Evolutionary conservation across 495 filamentous ascomycete genomes (phyloP).

Genomic region (Podospora bellae-mahoneyi): DNA sequence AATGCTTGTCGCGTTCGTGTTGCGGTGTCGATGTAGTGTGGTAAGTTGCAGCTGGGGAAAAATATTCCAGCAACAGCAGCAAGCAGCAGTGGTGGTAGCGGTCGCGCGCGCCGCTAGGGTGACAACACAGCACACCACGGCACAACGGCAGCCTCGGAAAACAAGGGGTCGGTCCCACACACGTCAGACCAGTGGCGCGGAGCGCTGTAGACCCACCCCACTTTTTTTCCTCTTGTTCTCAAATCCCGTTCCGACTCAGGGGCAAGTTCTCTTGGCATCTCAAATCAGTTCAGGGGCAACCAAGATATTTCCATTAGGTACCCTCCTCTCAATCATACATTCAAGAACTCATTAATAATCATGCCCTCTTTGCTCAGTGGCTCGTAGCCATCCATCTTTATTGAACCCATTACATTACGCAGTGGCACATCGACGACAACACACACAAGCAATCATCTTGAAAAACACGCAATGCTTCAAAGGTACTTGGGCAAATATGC

Average conservation of each 20-base stretch:
- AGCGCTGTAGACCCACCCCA: neutral
- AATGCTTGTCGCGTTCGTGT: no score
- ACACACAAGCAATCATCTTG: neutral
- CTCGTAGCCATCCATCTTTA: no score
- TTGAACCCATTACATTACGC: no score
- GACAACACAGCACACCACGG: neutral
- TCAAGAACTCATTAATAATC: no score
- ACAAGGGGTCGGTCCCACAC: neutral
- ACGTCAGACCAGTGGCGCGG: neutral
- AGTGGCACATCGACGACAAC: neutral
- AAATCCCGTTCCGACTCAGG: neutral
- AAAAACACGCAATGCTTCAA: constrained; percentile 2
- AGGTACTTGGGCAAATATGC: neutral
- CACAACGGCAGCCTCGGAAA: neutral
- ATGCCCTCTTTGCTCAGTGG: no score
- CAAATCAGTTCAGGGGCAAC: neutral
- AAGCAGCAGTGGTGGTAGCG: neutral
- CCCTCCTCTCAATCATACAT: no score
- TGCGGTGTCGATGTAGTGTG: neutral
- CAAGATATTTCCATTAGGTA: no score
- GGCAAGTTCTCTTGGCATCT: neutral
- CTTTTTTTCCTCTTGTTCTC: neutral
- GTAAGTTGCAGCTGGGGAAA: neutral
- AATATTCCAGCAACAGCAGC: neutral
- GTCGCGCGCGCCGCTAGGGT: neutral